Evolutionary conservation across 768 basidiomycete genomes (phyloP).

Genomic region (Lactarius deliciosus): DNA sequence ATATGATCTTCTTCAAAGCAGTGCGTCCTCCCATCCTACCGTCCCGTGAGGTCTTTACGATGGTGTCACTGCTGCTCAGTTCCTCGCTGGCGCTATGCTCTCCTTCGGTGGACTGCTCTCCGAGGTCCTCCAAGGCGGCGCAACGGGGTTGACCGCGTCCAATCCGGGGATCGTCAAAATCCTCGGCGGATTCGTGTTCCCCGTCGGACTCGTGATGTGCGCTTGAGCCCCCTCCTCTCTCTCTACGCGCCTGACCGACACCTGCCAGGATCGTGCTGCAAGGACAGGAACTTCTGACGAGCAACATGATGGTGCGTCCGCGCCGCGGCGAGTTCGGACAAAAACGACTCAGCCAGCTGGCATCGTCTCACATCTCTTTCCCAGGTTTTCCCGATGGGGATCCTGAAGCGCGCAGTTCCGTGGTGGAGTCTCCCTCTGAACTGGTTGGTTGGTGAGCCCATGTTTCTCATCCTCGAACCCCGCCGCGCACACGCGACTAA

Average conservation of each 20-base stretch:
- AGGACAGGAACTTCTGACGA: conserved; percentile 68
- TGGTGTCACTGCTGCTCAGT: conserved; percentile 39
- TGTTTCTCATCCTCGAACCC: background rate
- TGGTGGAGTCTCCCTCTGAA: conserved; percentile 70
- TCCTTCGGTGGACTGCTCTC: conserved; percentile 70
- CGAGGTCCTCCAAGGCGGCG: conserved; percentile 60
- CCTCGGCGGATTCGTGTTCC: conserved; percentile 67
- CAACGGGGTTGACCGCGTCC: conserved; percentile 45
- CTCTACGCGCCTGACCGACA: background rate
- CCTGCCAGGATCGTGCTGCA: conserved; percentile 64
- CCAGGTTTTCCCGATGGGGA: conserved; percentile 70
- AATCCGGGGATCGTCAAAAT: conserved; percentile 71
- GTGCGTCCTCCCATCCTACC: conserved; percentile 41
- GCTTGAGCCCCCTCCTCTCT: conserved; percentile 22
- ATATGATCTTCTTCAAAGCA: conserved; percentile 65
- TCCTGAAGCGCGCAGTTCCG: conserved; percentile 58
- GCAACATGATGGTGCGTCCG: conserved; percentile 66
- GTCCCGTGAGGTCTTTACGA: background rate
- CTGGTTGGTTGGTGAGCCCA: conserved; percentile 59
- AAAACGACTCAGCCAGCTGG: background rate
- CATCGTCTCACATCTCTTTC: background rate
- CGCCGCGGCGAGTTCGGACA: background rate
- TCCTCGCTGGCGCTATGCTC: conserved; percentile 69
- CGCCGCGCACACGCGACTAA: background rate
- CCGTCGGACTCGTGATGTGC: conserved; percentile 75